Evolutionary conservation across 1,284 basidiomycete genomes (phyloP).

Genomic region (Blastosporella zonata): DNA sequence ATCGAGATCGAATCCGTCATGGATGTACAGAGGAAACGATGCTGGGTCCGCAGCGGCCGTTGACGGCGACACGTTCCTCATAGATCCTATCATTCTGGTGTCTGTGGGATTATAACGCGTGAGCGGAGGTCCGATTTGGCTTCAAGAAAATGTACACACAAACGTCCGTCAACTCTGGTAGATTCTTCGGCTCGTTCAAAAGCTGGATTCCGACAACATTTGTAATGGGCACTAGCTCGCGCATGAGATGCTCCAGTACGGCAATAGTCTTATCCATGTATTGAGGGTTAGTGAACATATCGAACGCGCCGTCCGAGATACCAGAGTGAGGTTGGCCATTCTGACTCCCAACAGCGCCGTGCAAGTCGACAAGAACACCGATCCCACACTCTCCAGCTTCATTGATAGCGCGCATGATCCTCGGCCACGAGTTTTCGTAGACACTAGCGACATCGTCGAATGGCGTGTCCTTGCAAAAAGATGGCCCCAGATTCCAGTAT

Average conservation of each 20-base stretch:
- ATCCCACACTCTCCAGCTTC: conserved; percentile 62
- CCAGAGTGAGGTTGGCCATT: conserved; percentile 74
- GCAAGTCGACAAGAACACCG: conserved; percentile 75
- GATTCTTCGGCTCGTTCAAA: conserved; percentile 68
- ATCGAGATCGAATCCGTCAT: conserved; percentile 69
- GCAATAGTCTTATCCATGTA: conserved; percentile 60
- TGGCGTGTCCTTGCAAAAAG: conserved; percentile 48
- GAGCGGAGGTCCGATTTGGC: neutral
- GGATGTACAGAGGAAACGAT: conserved; percentile 66
- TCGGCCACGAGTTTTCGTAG: conserved; percentile 63
- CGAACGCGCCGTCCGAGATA: conserved; percentile 57
- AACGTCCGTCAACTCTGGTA: conserved; percentile 46
- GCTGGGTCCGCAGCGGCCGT: conserved; percentile 34
- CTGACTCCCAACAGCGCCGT: conserved; percentile 72
- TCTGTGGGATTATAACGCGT: conserved; percentile 31
- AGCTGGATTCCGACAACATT: conserved; percentile 79
- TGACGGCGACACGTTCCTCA: conserved; percentile 51
- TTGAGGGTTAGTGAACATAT: conserved; percentile 49
- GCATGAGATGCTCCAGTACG: conserved; percentile 54
- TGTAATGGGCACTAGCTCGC: conserved; percentile 57
- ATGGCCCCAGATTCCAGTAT: conserved; percentile 60
- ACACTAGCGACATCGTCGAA: conserved; percentile 58
- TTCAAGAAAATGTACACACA: conserved; percentile 39
- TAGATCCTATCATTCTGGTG: conserved; percentile 47
- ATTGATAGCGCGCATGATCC: conserved; percentile 62